A percentile compares a stretch with the other conserved stretches of the same genome.
Evolutionary conservation across 2,329 filamentous ascomycete genomes (phyloP).

Genomic region (Diatrype stigma): DNA sequence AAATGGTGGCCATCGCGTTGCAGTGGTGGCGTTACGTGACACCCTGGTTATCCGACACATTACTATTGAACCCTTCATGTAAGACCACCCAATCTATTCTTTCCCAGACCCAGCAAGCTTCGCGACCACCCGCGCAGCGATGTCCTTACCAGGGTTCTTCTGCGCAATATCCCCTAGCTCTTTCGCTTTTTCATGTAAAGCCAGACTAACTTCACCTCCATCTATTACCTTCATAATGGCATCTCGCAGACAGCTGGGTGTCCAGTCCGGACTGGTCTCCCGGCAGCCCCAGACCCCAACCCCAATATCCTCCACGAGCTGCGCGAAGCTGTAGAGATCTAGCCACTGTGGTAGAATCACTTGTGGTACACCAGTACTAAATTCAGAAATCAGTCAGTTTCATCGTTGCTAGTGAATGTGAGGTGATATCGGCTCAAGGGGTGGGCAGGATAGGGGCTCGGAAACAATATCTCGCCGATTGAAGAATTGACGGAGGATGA

Average conservation of each 20-base stretch:
- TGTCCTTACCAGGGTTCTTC: conserved; percentile 9
- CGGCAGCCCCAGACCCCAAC: conserved; percentile 12
- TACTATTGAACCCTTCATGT: too few relatives aligned
- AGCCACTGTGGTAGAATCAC: conserved; percentile 13
- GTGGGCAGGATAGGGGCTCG: too few relatives aligned
- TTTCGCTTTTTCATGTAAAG: conserved; percentile 3
- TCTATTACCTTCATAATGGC: conserved; percentile 7
- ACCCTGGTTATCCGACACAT: too few relatives aligned
- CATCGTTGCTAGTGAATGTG: too few relatives aligned
- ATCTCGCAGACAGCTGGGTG: conserved; percentile 6
- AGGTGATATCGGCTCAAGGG: too few relatives aligned
- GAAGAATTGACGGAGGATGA: too few relatives aligned
- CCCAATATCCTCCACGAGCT: conserved; percentile 10
- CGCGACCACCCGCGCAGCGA: conserved; percentile 11
- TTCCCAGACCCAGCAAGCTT: conserved; percentile 8
- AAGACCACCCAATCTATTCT: too few relatives aligned
- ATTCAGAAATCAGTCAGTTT: neutral
- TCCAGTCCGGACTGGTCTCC: conserved; percentile 9
- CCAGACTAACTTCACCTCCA: neutral
- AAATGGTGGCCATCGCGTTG: too few relatives aligned
- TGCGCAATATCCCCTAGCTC: conserved; percentile 4
- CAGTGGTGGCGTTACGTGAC: too few relatives aligned
- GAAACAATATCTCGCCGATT: too few relatives aligned
- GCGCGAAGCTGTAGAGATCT: conserved; percentile 13
- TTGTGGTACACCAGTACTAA: conserved; percentile 12